Percentiles rank a stretch among this genome's conserved stretches.
These are phyloP conservation scores for Spongispora temasekensis DNA, from an alignment of 1,284 basidiomycete genomes.

Conservation along the genomic window DNA sequence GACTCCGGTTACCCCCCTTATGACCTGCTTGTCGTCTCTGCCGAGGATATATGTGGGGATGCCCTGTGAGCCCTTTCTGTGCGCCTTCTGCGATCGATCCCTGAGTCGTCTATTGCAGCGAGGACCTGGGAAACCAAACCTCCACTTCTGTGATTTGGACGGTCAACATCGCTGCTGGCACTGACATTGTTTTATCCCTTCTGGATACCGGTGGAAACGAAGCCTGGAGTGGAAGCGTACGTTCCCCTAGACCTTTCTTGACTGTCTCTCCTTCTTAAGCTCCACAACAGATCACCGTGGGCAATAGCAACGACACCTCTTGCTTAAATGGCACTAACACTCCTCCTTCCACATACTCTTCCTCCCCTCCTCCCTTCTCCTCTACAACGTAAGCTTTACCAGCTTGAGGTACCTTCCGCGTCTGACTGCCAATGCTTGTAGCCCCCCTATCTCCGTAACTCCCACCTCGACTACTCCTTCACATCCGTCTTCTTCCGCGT, in stretches of 20 bases:
- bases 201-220: conserved; percentile 55
- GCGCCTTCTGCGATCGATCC: neutral
- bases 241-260: conserved; percentile 22
- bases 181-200: conserved; percentile 54
- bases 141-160: conserved; percentile 48
- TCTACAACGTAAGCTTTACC: conserved; percentile 20
- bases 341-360: conserved; percentile 19
- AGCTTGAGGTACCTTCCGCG: conserved; percentile 8
- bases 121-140: conserved; percentile 59
- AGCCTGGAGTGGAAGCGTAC: conserved; percentile 63
- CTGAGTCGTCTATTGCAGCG: conserved; percentile 38
- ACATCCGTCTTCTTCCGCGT: conserved; percentile 15
- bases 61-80: conserved; percentile 48
- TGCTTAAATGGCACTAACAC: conserved; percentile 40
- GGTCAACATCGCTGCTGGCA: conserved; percentile 49
- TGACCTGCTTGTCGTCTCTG: conserved; percentile 57
- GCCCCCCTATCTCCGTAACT: too few species aligned
- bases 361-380: conserved; percentile 21
- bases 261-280: neutral
- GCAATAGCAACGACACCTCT: conserved; percentile 46
- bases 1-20: conserved; percentile 47
- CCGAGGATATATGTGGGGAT: conserved; percentile 56
- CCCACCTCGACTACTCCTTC: neutral
- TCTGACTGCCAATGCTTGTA: too few species aligned
- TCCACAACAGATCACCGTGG: conserved; percentile 53